A percentile compares a stretch with the other conserved stretches of the same genome.
phyloP scores from a whole-genome alignment of 2,329 filamentous ascomycete genomes.

The Cladosporium sp. region DNA sequence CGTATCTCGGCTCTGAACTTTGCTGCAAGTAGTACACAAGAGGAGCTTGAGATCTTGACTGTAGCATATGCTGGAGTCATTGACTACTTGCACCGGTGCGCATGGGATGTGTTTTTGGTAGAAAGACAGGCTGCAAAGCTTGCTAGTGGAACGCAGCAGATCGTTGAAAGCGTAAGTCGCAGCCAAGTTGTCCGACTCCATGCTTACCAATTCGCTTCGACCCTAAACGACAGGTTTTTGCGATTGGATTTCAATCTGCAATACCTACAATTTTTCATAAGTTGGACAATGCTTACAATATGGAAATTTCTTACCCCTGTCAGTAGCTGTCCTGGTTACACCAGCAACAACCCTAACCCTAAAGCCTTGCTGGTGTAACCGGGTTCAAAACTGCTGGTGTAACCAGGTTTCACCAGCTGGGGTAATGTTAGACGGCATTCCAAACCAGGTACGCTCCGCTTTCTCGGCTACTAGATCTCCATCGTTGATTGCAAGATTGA shows the following conservation, averaged over 20 bases:
- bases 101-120: slow-evolving; percentile 1
- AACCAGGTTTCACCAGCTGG: no score
- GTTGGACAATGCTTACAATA: neutral
- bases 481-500: no score
- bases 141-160: neutral
- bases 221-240: neutral
- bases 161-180: neutral
- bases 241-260: neutral
- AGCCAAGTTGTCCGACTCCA: neutral
- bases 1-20: neutral
- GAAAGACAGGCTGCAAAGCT: neutral
- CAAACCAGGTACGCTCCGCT: no score
- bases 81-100: neutral
- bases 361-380: neutral
- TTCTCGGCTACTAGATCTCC: no score
- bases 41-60: neutral
- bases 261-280: neutral
- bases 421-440: no score
- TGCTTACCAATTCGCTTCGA: neutral
- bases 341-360: neutral
- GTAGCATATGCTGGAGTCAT: neutral
- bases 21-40: neutral
- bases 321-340: neutral
- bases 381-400: neutral
- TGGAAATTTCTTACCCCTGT: neutral